A percentile compares a stretch with the other conserved stretches of the same genome.
Evolutionary conservation across 495 filamentous ascomycete genomes (phyloP).

Genomic region (Penicillium arizonense): DNA sequence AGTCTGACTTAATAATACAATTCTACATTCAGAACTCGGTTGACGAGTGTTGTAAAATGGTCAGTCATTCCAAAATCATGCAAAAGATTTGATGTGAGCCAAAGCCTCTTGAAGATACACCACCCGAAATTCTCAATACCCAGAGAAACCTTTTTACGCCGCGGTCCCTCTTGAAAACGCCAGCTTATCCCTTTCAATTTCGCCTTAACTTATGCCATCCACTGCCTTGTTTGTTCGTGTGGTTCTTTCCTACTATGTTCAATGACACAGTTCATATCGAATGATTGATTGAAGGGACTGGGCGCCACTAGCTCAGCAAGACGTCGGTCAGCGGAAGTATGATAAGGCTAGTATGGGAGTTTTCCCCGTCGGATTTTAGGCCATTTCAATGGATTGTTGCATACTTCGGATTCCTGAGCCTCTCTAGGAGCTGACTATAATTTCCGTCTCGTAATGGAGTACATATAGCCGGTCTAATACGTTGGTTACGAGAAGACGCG

Average conservation of each 20-base stretch:
- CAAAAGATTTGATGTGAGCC: no score
- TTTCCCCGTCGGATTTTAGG: constrained; percentile 13
- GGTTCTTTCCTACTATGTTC: neutral
- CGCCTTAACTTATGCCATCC: neutral
- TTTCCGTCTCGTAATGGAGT: constrained; percentile 12
- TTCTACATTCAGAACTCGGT: no score
- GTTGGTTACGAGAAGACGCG: constrained; percentile 20
- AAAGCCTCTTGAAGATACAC: no score
- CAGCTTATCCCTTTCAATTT: neutral
- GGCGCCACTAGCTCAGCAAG: neutral
- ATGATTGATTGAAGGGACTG: neutral
- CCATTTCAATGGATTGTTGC: constrained; percentile 3
- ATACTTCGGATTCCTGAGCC: constrained; percentile 7
- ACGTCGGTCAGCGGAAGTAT: constrained; percentile 9
- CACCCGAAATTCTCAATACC: neutral
- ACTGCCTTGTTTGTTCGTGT: neutral
- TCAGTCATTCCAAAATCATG: neutral
- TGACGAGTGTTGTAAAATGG: no score
- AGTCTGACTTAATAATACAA: no score
- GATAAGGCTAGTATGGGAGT: constrained; percentile 15
- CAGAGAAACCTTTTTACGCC: neutral
- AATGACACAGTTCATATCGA: neutral
- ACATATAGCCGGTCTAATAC: constrained; percentile 11
- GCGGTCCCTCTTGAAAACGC: neutral
- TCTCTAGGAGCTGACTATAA: constrained; percentile 10